Evolutionary conservation across 352 stramenopile genomes (phyloP).

Genomic region (Globisporangium lucens): DNA sequence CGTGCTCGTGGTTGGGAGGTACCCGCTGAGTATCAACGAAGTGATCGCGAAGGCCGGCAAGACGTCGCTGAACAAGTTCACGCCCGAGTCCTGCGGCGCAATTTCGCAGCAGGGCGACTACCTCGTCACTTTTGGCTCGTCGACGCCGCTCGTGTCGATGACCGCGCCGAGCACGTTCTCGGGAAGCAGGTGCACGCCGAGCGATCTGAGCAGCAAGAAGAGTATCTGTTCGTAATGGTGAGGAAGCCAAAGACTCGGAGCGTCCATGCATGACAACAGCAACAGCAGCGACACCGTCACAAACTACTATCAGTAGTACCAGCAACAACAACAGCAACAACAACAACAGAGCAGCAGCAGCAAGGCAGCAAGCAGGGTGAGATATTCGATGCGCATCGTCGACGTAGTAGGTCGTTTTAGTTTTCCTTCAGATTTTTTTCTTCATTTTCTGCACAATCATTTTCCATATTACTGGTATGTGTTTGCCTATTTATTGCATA

Average conservation of each 20-base stretch:
- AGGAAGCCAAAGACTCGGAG: not conserved
- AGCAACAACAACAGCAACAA: not conserved
- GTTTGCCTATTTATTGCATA: not conserved
- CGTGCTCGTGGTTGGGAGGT: conserved; percentile 58
- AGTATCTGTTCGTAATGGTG: conserved; percentile 8
- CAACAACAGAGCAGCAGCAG: no score
- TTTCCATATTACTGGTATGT: not conserved
- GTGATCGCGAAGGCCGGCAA: conserved; percentile 37
- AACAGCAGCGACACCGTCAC: not conserved
- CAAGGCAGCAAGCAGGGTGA: not conserved
- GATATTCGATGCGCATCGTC: not conserved
- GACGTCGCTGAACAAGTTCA: conserved; percentile 32
- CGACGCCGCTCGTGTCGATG: conserved; percentile 25
- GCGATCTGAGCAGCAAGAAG: conserved; percentile 4
- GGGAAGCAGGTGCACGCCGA: conserved; percentile 31
- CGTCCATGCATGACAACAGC: not conserved
- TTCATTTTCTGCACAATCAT: not conserved
- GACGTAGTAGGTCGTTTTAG: conserved; percentile 1
- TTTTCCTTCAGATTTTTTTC: not conserved
- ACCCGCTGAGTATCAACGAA: conserved; percentile 58
- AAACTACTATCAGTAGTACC: not conserved
- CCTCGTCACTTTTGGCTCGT: conserved; percentile 44
- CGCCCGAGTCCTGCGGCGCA: conserved; percentile 49
- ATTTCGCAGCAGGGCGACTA: conserved; percentile 44
- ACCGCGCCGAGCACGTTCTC: conserved; percentile 43